Evolutionary conservation across 2,329 filamentous ascomycete genomes (phyloP).

Genomic region (Boeremia lycopersici): DNA sequence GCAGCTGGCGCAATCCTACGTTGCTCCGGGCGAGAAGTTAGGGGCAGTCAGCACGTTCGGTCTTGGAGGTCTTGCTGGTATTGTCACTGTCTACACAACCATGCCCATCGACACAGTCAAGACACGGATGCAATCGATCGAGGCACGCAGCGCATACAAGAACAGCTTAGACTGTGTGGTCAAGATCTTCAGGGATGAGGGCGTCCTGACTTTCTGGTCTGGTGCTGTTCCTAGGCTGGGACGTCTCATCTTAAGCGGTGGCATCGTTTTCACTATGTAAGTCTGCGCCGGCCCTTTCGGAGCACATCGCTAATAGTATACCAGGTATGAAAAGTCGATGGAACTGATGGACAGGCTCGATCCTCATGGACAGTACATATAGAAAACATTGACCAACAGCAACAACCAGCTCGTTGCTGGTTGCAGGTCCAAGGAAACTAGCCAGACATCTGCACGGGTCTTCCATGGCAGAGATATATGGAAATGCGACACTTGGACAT

Average conservation of each 20-base stretch:
- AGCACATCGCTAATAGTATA: conserved; percentile 7
- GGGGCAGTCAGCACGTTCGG: conserved; percentile 86
- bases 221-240: conserved; percentile 86
- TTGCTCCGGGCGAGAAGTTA: conserved; percentile 92
- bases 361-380: conserved; percentile 84
- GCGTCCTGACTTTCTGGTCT: conserved; percentile 89
- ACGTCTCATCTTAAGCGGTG: conserved; percentile 85
- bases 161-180: conserved; percentile 85
- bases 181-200: conserved; percentile 87
- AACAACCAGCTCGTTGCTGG: not conserved
- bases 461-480: too few relatives aligned
- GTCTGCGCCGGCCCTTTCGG: conserved; percentile 35
- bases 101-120: conserved; percentile 91
- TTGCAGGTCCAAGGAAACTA: too few relatives aligned
- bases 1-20: conserved; percentile 90
- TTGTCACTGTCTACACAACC: conserved; percentile 81
- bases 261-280: conserved; percentile 95
- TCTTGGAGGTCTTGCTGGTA: conserved; percentile 84
- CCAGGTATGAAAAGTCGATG: conserved; percentile 90
- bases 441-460: too few relatives aligned
- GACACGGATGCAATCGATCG: conserved; percentile 95
- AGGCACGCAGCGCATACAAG: conserved; percentile 79
- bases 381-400: not conserved
- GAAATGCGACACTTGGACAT: too few relatives aligned
- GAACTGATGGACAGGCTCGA: conserved; percentile 81